Conservation (phyloP, 176 grass and related monocot genomes). For the Zoysia japonica region DNA sequence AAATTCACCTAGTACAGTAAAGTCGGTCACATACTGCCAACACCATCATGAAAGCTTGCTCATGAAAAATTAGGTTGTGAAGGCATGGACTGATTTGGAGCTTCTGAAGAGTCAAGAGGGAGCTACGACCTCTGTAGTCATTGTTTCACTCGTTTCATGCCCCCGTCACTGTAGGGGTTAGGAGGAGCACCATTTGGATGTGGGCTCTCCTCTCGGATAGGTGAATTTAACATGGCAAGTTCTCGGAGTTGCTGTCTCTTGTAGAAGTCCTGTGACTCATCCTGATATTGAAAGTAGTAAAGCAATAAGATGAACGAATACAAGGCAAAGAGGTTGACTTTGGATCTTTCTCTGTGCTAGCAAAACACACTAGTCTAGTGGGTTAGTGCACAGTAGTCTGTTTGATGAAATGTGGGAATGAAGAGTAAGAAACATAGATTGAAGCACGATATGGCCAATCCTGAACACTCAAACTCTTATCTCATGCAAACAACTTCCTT, state of each 20-base stretch:
- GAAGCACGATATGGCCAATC: background rate
- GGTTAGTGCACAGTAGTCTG: background rate
- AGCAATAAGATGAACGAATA: background rate
- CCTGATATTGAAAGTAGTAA: constrained; percentile 31
- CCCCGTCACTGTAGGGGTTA: constrained; percentile 53
- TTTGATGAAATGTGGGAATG: constrained; percentile 5
- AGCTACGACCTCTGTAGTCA: constrained; percentile 38
- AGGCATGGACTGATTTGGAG: constrained; percentile 34
- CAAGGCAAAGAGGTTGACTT: background rate
- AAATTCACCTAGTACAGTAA: constrained; percentile 56
- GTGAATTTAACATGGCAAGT: constrained; percentile 66
- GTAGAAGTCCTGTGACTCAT: constrained; percentile 68
- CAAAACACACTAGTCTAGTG: background rate
- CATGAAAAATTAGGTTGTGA: constrained; percentile 60
- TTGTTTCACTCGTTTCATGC: constrained; percentile 74
- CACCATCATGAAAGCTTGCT: constrained; percentile 57
- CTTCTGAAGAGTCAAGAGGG: constrained; percentile 44
- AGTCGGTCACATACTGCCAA: constrained; percentile 27
- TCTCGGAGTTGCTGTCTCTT: constrained; percentile 73
- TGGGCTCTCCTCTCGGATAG: constrained; percentile 60
- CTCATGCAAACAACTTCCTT: background rate
- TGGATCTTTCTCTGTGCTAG: background rate
- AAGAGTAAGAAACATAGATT: background rate
- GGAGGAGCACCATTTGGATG: constrained; percentile 52
- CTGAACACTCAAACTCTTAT: background rate